These are phyloP conservation scores for Echites panduratus DNA, from an alignment of 257 asterid genomes.

Conservation along the genomic window DNA sequence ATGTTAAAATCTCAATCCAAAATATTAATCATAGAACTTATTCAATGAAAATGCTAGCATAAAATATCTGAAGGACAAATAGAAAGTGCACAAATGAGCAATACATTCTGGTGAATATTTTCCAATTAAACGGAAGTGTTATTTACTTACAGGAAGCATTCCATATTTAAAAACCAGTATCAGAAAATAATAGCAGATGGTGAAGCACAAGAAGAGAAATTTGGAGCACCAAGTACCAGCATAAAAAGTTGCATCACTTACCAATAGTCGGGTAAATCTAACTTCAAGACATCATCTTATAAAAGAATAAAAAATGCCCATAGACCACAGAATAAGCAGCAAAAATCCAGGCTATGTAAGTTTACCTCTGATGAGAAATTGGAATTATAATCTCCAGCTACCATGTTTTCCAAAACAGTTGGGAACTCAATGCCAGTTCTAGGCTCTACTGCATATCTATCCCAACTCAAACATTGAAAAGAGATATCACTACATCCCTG, in stretches of 20 bases:
- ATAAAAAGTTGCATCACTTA: neutral
- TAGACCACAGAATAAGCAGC: neutral
- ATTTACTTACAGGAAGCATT: neutral
- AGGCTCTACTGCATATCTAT: slow-evolving; percentile 63
- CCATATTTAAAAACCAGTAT: neutral
- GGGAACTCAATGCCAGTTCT: slow-evolving; percentile 95
- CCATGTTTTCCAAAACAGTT: slow-evolving; percentile 50
- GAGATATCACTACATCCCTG: slow-evolving; percentile 43
- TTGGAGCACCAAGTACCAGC: neutral
- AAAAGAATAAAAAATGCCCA: neutral
- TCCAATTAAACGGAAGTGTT: neutral
- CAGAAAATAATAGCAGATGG: neutral
- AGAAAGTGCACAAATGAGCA: neutral
- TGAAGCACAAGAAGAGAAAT: neutral
- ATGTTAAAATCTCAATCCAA: neutral
- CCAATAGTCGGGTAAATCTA: neutral
- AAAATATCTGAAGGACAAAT: neutral
- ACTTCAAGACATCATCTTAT: neutral
- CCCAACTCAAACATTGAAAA: slow-evolving; percentile 50
- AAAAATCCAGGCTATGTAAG: neutral
- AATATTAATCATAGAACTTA: neutral
- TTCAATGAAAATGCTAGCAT: neutral
- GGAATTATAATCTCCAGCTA: slow-evolving; percentile 43
- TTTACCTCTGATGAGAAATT: slow-evolving; percentile 72
- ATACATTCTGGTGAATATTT: neutral